Base-by-base conservation (phyloP, 2,329 filamentous ascomycete genomes). In the Fusarium irregulare region DNA sequence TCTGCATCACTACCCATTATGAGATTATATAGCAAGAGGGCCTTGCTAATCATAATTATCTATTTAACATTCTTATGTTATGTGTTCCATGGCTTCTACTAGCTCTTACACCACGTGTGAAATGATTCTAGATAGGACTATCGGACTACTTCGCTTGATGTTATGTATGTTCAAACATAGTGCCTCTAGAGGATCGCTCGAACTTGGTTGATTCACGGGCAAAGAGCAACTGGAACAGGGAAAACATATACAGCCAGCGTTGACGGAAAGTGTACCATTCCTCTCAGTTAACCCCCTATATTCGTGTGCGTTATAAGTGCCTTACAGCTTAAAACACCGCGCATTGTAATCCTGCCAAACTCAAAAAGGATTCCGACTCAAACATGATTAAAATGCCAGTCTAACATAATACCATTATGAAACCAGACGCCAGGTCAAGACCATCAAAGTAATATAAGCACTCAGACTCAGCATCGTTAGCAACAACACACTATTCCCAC, bases 401-500 rank as follows among this genome's bases (percentile, higher is more conserved):
- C 30, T 11, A 13, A n/a, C 30, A 48, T 10, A 32, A 6, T 16
- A 9, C 20, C 23, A 30, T 45, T 56, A 80, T 27, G 71, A 70
- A 21, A 77, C 73, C 49, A 88, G 75, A 55, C 80, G 77, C 82
- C 84, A 85, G 1, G 87, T 87, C 71, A 91, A 77, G 27, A 87
- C 82, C 71, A 90, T 77, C 72, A 91, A 78, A 37, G 83, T 84
- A 9, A 86, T 73, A 76, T 91, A 91, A 7, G 88, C 87, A 40
- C 82, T 80, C 44, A 91, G 75, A 68, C 88, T 90, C 66, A 91
- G 75, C 11, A 76, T 70, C 3, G 87, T 88, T 71, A 91, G 80
- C 37, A 91, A 75, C 3, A 87, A 78, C 21, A 91, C 88, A 54
- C 86, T 89, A 74, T 89, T 89, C 27, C 88, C 88, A 67, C 87